Evolutionary conservation across 768 basidiomycete species (phyloP), one percentile per base, ranked within the genome.

Genomic region (Omphalotus guepiniiformis): DNA sequence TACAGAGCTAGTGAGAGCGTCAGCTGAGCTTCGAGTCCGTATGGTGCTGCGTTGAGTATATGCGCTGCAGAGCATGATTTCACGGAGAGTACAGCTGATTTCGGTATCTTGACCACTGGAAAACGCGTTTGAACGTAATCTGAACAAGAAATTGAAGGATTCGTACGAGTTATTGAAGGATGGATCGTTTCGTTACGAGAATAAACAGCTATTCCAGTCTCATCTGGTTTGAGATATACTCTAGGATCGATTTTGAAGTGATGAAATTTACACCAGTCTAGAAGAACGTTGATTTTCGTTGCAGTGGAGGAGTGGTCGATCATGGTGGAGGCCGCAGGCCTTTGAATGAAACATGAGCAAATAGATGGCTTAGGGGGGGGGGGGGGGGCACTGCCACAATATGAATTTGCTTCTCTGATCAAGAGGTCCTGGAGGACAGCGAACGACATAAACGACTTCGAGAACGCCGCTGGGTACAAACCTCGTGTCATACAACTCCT

Each of bases 381-480:
- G n/a, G n/a, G n/a, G n/a, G n/a, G n/a, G n/a, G n/a, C n/a, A n/a
- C n/a, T n/a, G n/a, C n/a, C n/a, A n/a, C n/a, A n/a, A n/a, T n/a
- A n/a, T n/a, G n/a, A n/a, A n/a, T n/a, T n/a, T n/a, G n/a, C n/a
- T n/a, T n/a, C n/a, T n/a, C n/a, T n/a, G n/a, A n/a, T n/a, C n/a
- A n/a, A n/a, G n/a, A n/a, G n/a, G n/a, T n/a, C n/a, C n/a, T n/a
- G n/a, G 91, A 94, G 57, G 92, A 94, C 62, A 74, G 92, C 2
- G 92, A 94, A 58, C 79, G 93, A 53, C 93, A 94, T 58, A 94
- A 94, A 66, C 82, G 92, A 11, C 73, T 94, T 2, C 80, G 91
- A 38, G 93, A 94, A 63, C 79, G 88, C 29, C 80, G 92, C 34
- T 94, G 93, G 93, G 88, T 89, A n/a, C 88, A 90, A 58, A n/a